phyloP scores from a whole-genome alignment of 371 early-diverging fungal species.

The Mucor irregularis region DNA sequence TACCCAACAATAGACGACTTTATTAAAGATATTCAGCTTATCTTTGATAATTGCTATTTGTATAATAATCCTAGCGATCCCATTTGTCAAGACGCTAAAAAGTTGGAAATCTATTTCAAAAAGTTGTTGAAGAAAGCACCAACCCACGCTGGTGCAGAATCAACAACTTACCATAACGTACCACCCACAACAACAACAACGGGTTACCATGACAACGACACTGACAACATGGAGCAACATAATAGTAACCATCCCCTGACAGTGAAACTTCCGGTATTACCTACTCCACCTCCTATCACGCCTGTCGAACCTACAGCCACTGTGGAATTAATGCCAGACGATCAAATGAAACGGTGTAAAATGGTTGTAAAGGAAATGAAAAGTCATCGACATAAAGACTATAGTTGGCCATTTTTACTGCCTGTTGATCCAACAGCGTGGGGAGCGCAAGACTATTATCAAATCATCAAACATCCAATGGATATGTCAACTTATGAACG shows the following conservation, averaged over 20 bases:
- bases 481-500: slow-evolving; percentile 88
- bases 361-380: slow-evolving; percentile 39
- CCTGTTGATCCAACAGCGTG: slow-evolving; percentile 93
- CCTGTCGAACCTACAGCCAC: not conserved
- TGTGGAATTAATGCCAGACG: slow-evolving; percentile 56
- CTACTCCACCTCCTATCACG: not conserved
- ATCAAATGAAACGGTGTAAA: slow-evolving; percentile 68
- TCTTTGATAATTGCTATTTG: slow-evolving; percentile 55
- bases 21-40: slow-evolving; percentile 43
- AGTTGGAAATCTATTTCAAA: slow-evolving; percentile 60
- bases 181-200: no score
- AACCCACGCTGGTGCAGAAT: slow-evolving; percentile 9
- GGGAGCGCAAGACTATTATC: slow-evolving; percentile 86
- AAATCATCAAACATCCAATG: slow-evolving; percentile 95
- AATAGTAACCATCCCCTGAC: not conserved
- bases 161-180: not conserved
- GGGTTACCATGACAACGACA: no score
- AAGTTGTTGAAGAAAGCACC: slow-evolving; percentile 22
- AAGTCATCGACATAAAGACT: slow-evolving; percentile 22
- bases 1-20: slow-evolving; percentile 50
- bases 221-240: not conserved
- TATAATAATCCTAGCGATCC: slow-evolving; percentile 83
- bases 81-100: slow-evolving; percentile 65
- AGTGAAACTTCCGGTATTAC: no score
- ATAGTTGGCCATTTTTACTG: slow-evolving; percentile 60